phyloP scores from a whole-genome alignment of 1,284 basidiomycete species.

The Testicularia cyperi region DNA sequence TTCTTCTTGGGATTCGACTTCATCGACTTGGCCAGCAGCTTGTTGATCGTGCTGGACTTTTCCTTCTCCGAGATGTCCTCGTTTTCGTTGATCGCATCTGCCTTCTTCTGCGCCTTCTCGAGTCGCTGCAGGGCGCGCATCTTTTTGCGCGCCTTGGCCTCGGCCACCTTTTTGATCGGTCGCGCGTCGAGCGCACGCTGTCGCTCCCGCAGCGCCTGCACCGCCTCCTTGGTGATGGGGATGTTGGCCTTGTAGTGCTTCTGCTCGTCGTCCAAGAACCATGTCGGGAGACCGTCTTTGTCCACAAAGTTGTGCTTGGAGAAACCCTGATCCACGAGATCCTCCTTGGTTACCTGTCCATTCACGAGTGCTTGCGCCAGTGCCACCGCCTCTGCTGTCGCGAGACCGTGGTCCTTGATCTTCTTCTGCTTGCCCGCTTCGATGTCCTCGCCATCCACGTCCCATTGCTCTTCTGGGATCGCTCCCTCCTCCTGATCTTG shows the following conservation, averaged over 20 bases:
- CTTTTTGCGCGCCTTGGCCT: conserved; percentile 98
- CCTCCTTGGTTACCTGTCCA: conserved; percentile 81
- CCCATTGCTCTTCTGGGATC: conserved; percentile 78
- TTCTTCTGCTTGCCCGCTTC: conserved; percentile 73
- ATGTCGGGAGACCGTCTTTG: conserved; percentile 86
- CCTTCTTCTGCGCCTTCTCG: conserved; percentile 93
- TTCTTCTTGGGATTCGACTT: conserved; percentile 69
- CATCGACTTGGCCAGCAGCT: conserved; percentile 73
- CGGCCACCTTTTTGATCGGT: conserved; percentile 98
- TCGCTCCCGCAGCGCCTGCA: conserved; percentile 80
- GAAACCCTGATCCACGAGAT: conserved; percentile 93
- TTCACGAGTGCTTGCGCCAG: conserved; percentile 91
- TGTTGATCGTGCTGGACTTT: conserved; percentile 90
- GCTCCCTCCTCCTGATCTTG: conserved; percentile 67
- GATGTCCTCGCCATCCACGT: conserved; percentile 72
- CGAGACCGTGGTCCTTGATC: conserved; percentile 78
- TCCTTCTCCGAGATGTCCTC: conserved; percentile 75
- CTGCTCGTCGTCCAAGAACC: conserved; percentile 97
- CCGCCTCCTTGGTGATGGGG: conserved; percentile 94
- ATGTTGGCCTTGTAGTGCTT: conserved; percentile 92
- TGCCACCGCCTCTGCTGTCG: conserved; percentile 87
- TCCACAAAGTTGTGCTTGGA: conserved; percentile 81
- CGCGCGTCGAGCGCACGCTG: conserved; percentile 92
- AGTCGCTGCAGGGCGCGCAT: conserved; percentile 79
- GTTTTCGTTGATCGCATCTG: conserved; percentile 87